phyloP scores from a whole-genome alignment of 257 asterid species.

The Solanum corneliomulleri region DNA sequence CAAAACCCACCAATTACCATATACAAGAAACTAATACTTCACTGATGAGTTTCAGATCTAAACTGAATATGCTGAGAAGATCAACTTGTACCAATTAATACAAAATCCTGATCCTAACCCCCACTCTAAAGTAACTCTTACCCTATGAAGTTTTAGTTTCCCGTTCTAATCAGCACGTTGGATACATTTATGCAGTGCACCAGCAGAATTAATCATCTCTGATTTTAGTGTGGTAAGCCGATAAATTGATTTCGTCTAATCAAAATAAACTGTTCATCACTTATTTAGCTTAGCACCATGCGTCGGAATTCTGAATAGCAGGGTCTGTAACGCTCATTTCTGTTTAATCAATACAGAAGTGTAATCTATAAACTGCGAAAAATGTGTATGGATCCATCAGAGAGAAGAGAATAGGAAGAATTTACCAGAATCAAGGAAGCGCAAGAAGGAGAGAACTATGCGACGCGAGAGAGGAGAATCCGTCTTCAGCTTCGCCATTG shows the following conservation, averaged over 20 bases:
- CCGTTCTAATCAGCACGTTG: background rate
- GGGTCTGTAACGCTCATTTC: background rate
- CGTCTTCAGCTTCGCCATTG: conserved; percentile 50
- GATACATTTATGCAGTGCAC: background rate
- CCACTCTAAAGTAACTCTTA: background rate
- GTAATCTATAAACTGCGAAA: background rate
- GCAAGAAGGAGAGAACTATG: conserved; percentile 58
- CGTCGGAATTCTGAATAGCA: background rate
- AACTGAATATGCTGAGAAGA: background rate
- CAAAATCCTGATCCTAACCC: background rate
- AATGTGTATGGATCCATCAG: background rate
- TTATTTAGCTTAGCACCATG: background rate
- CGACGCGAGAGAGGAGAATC: conserved; percentile 77
- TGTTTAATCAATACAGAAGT: background rate
- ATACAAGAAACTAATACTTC: background rate
- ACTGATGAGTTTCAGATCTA: background rate
- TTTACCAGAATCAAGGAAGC: conserved; percentile 59
- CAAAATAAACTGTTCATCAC: background rate
- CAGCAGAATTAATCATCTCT: background rate
- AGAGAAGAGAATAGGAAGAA: background rate
- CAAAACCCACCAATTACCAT: background rate
- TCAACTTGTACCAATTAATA: background rate
- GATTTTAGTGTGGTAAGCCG: background rate
- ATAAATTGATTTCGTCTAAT: background rate
- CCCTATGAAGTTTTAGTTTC: background rate